These are phyloP conservation scores for Lactarius pseudohatsudake DNA, from an alignment of 768 basidiomycete species.

Conservation along the genomic window DNA sequence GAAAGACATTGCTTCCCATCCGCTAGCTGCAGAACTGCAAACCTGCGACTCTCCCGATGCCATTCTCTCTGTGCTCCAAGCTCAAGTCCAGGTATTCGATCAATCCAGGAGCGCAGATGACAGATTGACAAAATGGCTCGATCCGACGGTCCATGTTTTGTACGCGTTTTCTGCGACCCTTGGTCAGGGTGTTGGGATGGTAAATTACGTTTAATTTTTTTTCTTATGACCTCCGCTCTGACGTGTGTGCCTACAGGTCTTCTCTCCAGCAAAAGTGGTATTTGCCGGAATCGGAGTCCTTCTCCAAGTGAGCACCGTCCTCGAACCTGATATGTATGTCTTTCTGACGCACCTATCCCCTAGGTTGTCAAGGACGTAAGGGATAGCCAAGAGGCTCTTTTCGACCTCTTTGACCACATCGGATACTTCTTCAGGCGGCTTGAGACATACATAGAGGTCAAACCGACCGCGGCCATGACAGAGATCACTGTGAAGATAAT, in stretches of 20 bases:
- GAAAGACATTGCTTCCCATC: not conserved
- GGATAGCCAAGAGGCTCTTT: not conserved
- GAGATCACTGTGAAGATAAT: slow-evolving; percentile 1
- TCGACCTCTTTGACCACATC: slow-evolving; percentile 8
- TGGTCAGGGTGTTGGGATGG: not conserved
- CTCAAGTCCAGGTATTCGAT: not conserved
- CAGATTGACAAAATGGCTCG: slow-evolving; percentile 1
- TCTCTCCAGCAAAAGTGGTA: no score
- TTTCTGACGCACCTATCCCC: not conserved
- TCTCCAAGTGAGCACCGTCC: not conserved
- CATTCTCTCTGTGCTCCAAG: not conserved
- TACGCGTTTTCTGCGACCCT: slow-evolving; percentile 2
- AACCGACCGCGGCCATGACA: not conserved
- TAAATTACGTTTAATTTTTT: not conserved
- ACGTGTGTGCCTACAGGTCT: not conserved
- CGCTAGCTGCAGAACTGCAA: not conserved
- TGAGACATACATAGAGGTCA: not conserved
- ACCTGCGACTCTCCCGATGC: not conserved
- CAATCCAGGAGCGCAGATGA: not conserved
- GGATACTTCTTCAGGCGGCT: slow-evolving; percentile 7
- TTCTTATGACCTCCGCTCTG: not conserved
- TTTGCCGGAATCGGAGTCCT: no score
- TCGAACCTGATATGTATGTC: no score
- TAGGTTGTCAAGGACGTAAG: slow-evolving; percentile 4
- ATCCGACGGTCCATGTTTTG: slow-evolving; percentile 1